Evolutionary conservation across 768 basidiomycete genomes (phyloP).

Genomic region (Sporobolomyces roseus): DNA sequence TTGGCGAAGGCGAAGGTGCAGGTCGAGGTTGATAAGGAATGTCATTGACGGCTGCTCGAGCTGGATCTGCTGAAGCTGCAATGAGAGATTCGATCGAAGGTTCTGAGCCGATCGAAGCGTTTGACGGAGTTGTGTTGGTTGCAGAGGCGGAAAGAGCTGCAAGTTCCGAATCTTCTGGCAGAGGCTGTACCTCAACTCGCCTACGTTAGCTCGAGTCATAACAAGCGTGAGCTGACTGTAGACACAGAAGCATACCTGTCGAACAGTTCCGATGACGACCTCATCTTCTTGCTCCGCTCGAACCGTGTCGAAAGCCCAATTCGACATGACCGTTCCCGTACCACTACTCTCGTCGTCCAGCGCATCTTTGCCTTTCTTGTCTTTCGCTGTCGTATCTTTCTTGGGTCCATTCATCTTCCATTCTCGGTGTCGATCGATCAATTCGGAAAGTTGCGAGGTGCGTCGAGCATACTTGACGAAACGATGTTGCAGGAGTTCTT

Average conservation of each 20-base stretch:
- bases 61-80: constrained; percentile 3
- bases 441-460: constrained; percentile 75
- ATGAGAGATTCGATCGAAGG: constrained; percentile 33
- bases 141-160: constrained; percentile 25
- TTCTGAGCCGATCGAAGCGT: background rate
- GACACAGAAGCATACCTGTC: background rate
- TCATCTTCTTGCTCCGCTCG: constrained; percentile 44
- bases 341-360: background rate
- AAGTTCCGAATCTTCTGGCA: constrained; percentile 21
- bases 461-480: constrained; percentile 83
- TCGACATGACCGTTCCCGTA: constrained; percentile 66
- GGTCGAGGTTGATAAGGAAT: constrained; percentile 9
- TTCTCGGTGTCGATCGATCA: constrained; percentile 82
- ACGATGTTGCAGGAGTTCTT: constrained; percentile 85
- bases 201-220: no score
- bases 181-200: no score
- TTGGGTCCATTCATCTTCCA: constrained; percentile 58
- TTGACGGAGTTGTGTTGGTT: background rate
- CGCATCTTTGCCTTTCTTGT: constrained; percentile 31
- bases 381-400: constrained; percentile 49
- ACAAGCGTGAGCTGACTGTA: background rate
- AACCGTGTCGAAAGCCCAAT: constrained; percentile 94
- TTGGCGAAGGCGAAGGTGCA: constrained; percentile 11
- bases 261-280: constrained; percentile 13
- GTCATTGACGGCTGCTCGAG: constrained; percentile 6